Evolutionary conservation across 805 yeast genomes (phyloP).

Genomic region (Schwanniomyces sp.): DNA sequence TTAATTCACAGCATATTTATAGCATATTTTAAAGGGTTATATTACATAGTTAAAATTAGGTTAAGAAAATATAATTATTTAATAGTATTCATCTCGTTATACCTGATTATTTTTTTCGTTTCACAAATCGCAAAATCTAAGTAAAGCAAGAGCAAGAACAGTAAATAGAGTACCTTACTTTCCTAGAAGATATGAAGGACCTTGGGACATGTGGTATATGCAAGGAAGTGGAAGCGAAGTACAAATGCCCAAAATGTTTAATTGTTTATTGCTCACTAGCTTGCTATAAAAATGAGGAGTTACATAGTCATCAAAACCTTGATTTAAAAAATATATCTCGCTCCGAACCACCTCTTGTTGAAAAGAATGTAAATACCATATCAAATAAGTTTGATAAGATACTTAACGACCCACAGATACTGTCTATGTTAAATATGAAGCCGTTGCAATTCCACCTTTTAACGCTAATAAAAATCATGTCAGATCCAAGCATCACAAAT

Average conservation of each 20-base stretch:
- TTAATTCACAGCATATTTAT: neutral
- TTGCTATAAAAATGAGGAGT: conserved; percentile 53
- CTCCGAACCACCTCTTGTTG: conserved; percentile 9
- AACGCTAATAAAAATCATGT: conserved; percentile 46
- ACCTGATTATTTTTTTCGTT: neutral
- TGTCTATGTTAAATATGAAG: conserved; percentile 47
- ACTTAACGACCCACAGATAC: conserved; percentile 42
- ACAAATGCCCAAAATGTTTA: conserved; percentile 57
- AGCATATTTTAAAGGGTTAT: neutral
- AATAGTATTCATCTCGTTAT: neutral
- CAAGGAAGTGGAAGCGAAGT: conserved; percentile 37
- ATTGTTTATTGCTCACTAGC: conserved; percentile 53
- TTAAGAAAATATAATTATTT: neutral
- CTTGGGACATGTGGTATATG: conserved; percentile 37
- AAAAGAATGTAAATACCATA: conserved; percentile 6
- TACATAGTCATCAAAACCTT: conserved; percentile 27
- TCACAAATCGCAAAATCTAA: neutral
- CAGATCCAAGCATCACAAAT: conserved; percentile 46
- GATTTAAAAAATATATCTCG: neutral
- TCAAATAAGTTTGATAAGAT: conserved; percentile 20
- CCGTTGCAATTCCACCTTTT: conserved; percentile 57
- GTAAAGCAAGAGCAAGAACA: no score
- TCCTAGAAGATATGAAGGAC: neutral
- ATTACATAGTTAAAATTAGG: neutral
- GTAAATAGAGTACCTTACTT: no score